phyloP scores from a whole-genome alignment of 768 basidiomycete species.

The Omphalotus guepiniiformis region DNA sequence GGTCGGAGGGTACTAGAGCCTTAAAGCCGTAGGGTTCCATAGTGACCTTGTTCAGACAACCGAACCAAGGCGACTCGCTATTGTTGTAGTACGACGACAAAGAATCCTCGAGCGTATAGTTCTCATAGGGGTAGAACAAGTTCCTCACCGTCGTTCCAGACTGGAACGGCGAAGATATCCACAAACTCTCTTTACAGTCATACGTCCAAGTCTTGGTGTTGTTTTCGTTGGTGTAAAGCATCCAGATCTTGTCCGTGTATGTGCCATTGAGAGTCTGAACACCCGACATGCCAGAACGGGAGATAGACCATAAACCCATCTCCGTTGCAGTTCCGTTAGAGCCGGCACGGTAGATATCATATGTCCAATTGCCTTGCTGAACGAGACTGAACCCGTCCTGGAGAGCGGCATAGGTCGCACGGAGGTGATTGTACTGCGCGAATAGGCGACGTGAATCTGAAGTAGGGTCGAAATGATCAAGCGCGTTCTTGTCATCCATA shows the following conservation, averaged over 20 bases:
- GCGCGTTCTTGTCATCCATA: conserved; percentile 86
- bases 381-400: conserved; percentile 86
- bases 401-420: conserved; percentile 62
- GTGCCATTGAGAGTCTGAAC: conserved; percentile 60
- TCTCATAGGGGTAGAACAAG: conserved; percentile 80
- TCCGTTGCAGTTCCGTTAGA: conserved; percentile 81
- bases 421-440: conserved; percentile 70
- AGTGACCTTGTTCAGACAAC: conserved; percentile 64
- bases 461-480: conserved; percentile 95
- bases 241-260: conserved; percentile 69
- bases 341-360: conserved; percentile 73
- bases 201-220: conserved; percentile 57
- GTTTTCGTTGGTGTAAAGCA: conserved; percentile 88
- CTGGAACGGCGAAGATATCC: conserved; percentile 80
- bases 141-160: conserved; percentile 67
- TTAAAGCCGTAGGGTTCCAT: conserved; percentile 81
- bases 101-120: conserved; percentile 64
- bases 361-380: conserved; percentile 83
- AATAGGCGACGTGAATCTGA: conserved; percentile 71
- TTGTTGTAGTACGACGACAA: conserved; percentile 58
- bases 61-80: conserved; percentile 57
- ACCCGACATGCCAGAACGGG: conserved; percentile 54
- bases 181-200: conserved; percentile 51
- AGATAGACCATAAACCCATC: conserved; percentile 86
- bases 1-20: conserved; percentile 59